Evolutionary conservation across 2,329 filamentous ascomycete species (phyloP), one percentile per base, ranked within the genome.

Genomic region (Trichoderma asperellum): DNA sequence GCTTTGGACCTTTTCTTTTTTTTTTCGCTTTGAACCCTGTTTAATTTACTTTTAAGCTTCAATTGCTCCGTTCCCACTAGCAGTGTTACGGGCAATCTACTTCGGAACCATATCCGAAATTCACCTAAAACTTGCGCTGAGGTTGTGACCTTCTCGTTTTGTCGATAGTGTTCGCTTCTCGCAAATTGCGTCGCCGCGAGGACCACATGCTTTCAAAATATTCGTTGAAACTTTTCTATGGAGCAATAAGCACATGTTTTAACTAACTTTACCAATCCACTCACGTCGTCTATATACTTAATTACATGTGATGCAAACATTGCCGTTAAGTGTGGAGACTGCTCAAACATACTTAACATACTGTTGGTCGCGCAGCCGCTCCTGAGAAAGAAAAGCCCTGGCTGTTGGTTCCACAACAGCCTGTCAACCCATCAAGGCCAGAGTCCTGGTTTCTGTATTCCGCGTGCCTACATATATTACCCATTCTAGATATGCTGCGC

Each of bases 11-110:
- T 16, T 18, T 57, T 27, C 11, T 7, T 49, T 10, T 16, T 18
- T 57, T 27, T 16, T 7, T 49, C 5, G 21, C 21, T 6, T 32
- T 43, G 18, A 67, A 67, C 49, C 53, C 55, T 58, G n/a, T 29
- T 52, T 67, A 52, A 67, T 67, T 52, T 37, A 67, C 27, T 35
- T 35, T 65, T 67, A 67, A 67, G 64, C 64, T 67, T 67, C 32
- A 58, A 59, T 52, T 58, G 12, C 34, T 27, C 60, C 60, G 37
- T 32, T 32, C 34, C 47, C 18, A 24, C 63, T 27, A 43, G 18
- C 29, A 49, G 8, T n/a, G 24, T 52, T 16, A n/a, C 21, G 37
- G 18, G 16, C 49, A 14, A 43, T 27, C 27, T 56, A 56, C 24
- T 32, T 64, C 61, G 61, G 63, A 18, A 66, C 43, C 63, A n/a